Conservation (phyloP, 345 rosid species). For the Erysimum cheiranthoides region DNA sequence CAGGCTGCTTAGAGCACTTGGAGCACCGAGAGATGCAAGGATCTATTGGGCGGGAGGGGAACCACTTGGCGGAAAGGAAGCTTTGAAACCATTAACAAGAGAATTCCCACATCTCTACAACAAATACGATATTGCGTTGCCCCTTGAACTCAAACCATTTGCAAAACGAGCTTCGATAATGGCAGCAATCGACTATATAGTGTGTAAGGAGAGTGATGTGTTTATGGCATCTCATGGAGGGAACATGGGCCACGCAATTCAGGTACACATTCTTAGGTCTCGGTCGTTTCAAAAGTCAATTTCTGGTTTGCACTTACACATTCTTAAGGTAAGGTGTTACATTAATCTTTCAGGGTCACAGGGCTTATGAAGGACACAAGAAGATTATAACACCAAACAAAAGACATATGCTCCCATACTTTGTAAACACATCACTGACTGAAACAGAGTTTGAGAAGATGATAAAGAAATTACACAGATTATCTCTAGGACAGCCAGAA, state of each 20-base stretch:
- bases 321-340: slow-evolving; percentile 1
- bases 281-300: background rate
- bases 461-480: slow-evolving; percentile 69
- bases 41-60: slow-evolving; percentile 98
- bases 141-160: slow-evolving; percentile 84
- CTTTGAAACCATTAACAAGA: slow-evolving; percentile 63
- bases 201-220: slow-evolving; percentile 82
- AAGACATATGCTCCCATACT: slow-evolving; percentile 89
- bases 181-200: slow-evolving; percentile 92
- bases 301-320: background rate
- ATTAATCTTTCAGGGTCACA: slow-evolving; percentile 64
- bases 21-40: slow-evolving; percentile 71
- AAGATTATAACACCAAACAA: slow-evolving; percentile 92
- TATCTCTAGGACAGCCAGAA: slow-evolving; percentile 91
- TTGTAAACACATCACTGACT: slow-evolving; percentile 68
- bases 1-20: slow-evolving; percentile 95
- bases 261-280: slow-evolving; percentile 51
- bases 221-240: slow-evolving; percentile 99
- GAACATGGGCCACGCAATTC: slow-evolving; percentile 95
- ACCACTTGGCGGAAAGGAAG: slow-evolving; percentile 86
- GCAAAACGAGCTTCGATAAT: slow-evolving; percentile 74
- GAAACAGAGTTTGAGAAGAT: slow-evolving; percentile 70
- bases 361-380: slow-evolving; percentile 90
- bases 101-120: slow-evolving; percentile 81
- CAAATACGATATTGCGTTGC: slow-evolving; percentile 80